Conservation (phyloP, 495 filamentous ascomycete genomes). For the Daldinia vernicosa region DNA sequence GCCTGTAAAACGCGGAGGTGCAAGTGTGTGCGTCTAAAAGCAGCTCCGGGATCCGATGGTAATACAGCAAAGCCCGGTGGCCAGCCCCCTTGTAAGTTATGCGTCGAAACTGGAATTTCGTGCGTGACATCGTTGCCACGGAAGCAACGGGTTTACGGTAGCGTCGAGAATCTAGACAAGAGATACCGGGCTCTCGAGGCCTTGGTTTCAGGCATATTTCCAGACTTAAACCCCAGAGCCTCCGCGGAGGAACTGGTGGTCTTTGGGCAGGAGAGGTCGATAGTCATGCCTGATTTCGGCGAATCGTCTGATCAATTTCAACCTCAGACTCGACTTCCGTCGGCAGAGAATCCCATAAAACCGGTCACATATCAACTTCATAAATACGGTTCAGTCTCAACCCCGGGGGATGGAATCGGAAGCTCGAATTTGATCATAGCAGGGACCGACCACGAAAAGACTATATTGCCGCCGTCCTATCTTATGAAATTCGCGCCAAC, state of each 20-base stretch:
- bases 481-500: slow-evolving; percentile 11
- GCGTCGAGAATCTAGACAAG: slow-evolving; percentile 58
- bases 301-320: slow-evolving; percentile 12
- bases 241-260: slow-evolving; percentile 47
- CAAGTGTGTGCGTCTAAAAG: slow-evolving; percentile 50
- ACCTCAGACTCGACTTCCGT: neutral
- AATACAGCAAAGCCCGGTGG: slow-evolving; percentile 35
- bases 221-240: slow-evolving; percentile 52
- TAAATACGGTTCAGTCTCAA: neutral
- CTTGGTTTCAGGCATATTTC: slow-evolving; percentile 56
- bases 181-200: slow-evolving; percentile 57
- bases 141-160: slow-evolving; percentile 60
- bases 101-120: slow-evolving; percentile 50
- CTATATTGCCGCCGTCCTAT: slow-evolving; percentile 35
- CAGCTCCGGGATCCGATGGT: slow-evolving; percentile 4
- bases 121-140: slow-evolving; percentile 58
- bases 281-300: slow-evolving; percentile 46
- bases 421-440: slow-evolving; percentile 24
- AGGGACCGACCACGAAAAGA: slow-evolving; percentile 22
- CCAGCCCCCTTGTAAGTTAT: slow-evolving; percentile 49
- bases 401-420: neutral
- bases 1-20: slow-evolving; percentile 51
- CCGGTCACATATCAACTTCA: neutral
- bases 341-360: slow-evolving; percentile 3
- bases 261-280: slow-evolving; percentile 45